Evolutionary conservation across 768 basidiomycete genomes (phyloP), one percentile per base, ranked within the genome.

Genomic region (Leccinum pellstonianum): DNA sequence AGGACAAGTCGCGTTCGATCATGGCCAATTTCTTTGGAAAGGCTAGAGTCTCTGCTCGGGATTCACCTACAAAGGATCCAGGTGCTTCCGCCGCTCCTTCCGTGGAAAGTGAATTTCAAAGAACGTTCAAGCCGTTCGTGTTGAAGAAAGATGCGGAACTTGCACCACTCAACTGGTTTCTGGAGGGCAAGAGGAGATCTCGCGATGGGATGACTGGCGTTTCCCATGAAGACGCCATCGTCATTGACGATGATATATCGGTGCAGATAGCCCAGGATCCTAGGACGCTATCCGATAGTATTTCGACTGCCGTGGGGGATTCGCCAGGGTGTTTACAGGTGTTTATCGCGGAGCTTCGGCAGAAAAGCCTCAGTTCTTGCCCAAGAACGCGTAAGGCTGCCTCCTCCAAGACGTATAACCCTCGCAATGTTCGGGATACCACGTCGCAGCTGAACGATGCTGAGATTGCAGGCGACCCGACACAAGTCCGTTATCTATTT

Each of bases 21-120:
- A 86, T 96, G 85, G 81, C 83, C 1, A 88, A 76, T 68, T 95
- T 93, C 77, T 92, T 95, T 71, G 78, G 81, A 31, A 91, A 90
- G 68, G 71, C 83, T 9, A 84, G 83, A 64, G 56, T 71, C n/a
- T 52, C 67, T 59, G 41, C 56, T 63, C 55, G 61, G 58, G 50
- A 66, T 66, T 66, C 62, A 56, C 46, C 66, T 62, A 43, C 63
- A 21, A 71, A 72, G 49, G 66, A 67, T 14, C 65, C 70, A 1
- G 66, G 68, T 37, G 68, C 74, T 9, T 57, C 70, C 48, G 70
- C 62, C 17, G 59, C 60, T 14, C 59, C 83, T 50, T 79, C 78
- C 6, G 70, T 67, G 31, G 77, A 79, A 29, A 82, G 83, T 15
- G 89, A 94, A 50, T 96, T 92, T 65, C 81, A 87, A 56, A 83